These are phyloP conservation scores for Colletotrichum liaoningense DNA, from an alignment of 2,329 filamentous ascomycete species.

Conservation along the genomic window DNA sequence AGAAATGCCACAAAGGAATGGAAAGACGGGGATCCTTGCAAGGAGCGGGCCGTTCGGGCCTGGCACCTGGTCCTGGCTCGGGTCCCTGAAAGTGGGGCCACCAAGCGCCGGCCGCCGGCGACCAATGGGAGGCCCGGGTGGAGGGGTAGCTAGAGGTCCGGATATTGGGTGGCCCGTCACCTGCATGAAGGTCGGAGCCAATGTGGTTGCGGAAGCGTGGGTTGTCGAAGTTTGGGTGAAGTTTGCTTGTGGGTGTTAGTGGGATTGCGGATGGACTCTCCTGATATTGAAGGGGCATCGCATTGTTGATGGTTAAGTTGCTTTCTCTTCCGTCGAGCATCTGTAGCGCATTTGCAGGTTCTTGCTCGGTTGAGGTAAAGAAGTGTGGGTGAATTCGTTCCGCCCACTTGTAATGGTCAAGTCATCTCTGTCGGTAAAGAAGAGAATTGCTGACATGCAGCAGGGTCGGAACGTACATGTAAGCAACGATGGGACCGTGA, in stretches of 20 bases:
- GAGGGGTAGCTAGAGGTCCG: constrained; percentile 11
- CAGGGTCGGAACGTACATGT: constrained; percentile 1
- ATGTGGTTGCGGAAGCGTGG: constrained; percentile 24
- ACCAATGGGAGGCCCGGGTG: constrained; percentile 21
- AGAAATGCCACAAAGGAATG: neutral
- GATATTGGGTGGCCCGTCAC: constrained; percentile 25
- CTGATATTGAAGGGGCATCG: neutral
- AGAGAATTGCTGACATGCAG: constrained; percentile 16
- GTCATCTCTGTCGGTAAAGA: neutral
- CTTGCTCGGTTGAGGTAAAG: neutral
- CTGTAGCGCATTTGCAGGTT: too few species aligned
- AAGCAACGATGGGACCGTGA: constrained; percentile 27
- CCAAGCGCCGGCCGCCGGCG: constrained; percentile 28
- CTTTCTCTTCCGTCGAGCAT: neutral
- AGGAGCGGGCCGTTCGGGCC: constrained; percentile 32
- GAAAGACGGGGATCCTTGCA: constrained; percentile 15
- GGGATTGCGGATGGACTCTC: neutral
- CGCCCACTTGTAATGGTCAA: neutral
- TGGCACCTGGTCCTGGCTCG: constrained; percentile 1
- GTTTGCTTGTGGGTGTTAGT: neutral
- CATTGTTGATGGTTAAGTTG: neutral
- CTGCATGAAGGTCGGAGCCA: constrained; percentile 25
- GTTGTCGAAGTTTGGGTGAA: neutral
- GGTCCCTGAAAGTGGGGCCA: constrained; percentile 13
- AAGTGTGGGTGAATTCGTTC: neutral